Conservation (phyloP, 768 basidiomycete species). For the Tephrocybe rancida region DNA sequence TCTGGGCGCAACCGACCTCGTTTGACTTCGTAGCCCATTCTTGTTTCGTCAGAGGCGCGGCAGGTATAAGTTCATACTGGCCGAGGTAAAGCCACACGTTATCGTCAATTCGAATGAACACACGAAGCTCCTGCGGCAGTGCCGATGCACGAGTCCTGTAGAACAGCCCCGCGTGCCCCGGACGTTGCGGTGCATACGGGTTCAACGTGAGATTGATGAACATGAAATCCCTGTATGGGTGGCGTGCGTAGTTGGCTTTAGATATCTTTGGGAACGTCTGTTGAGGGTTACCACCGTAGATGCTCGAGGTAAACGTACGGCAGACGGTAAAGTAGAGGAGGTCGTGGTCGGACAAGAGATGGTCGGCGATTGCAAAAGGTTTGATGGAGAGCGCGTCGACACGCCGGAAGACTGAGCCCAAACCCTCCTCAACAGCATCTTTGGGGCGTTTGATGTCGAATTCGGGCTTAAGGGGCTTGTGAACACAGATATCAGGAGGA, state of each 20-base stretch:
- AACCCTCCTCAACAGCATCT: slow-evolving; percentile 2
- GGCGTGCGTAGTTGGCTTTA: slow-evolving; percentile 16
- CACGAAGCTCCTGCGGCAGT: slow-evolving; percentile 27
- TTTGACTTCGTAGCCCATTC: slow-evolving; percentile 22
- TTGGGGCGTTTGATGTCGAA: slow-evolving; percentile 7
- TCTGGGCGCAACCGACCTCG: slow-evolving; percentile 10
- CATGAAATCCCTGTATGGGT: slow-evolving; percentile 31
- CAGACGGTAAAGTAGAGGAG: slow-evolving; percentile 4
- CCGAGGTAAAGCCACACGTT: slow-evolving; percentile 37
- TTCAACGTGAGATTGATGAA: slow-evolving; percentile 26
- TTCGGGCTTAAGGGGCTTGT: slow-evolving; percentile 3
- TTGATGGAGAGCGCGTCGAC: slow-evolving; percentile 7
- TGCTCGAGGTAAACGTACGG: slow-evolving; percentile 19
- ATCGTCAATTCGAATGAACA: slow-evolving; percentile 32
- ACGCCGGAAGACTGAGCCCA: slow-evolving; percentile 10
- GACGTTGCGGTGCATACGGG: slow-evolving; percentile 28
- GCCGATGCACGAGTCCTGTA: slow-evolving; percentile 11
- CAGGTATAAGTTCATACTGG: slow-evolving; percentile 31
- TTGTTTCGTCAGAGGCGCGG: slow-evolving; percentile 39
- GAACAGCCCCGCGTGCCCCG: slow-evolving; percentile 32
- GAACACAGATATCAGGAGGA: not conserved
- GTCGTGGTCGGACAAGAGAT: not conserved
- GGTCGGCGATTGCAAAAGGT: not conserved
- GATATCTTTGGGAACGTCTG: slow-evolving; percentile 9
- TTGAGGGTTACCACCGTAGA: slow-evolving; percentile 26